Evolutionary conservation across 208 protist genomes (phyloP).

Genomic region (Acanthamoeba polyphaga): DNA sequence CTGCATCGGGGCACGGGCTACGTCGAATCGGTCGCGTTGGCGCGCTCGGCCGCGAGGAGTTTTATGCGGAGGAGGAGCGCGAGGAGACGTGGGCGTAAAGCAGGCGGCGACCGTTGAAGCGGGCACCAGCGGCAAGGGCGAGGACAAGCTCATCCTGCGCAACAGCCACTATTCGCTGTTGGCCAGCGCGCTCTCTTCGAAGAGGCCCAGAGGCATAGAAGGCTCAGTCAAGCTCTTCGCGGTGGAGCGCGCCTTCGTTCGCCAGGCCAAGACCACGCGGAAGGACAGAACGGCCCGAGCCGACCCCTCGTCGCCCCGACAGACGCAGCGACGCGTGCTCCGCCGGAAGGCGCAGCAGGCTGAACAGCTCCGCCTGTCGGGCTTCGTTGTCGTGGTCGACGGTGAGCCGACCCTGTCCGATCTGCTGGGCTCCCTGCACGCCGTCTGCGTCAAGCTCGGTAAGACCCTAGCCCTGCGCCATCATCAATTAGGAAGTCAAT

Average conservation of each 20-base stretch:
- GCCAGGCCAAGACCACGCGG: background rate
- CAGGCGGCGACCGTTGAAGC: background rate
- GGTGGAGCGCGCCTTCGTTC: background rate
- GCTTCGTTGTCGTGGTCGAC: background rate
- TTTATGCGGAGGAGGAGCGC: conserved; percentile 19
- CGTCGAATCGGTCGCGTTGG: background rate
- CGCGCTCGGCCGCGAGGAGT: background rate
- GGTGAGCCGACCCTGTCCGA: background rate
- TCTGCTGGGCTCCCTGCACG: background rate
- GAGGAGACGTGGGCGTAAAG: background rate
- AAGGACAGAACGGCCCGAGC: background rate
- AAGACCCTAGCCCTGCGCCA: background rate
- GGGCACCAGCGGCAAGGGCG: background rate
- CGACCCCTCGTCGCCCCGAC: background rate
- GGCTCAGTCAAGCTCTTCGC: background rate
- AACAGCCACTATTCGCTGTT: background rate
- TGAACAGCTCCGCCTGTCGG: background rate
- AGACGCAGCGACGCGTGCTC: background rate
- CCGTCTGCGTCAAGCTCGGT: background rate
- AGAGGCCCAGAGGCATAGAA: background rate
- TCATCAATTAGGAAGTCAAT: background rate
- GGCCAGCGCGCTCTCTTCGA: background rate
- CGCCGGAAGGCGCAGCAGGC: background rate
- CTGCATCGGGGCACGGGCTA: background rate
- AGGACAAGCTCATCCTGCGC: background rate